Conservation (phyloP, 768 basidiomycete species). For the Lanmaoa rubissima region DNA sequence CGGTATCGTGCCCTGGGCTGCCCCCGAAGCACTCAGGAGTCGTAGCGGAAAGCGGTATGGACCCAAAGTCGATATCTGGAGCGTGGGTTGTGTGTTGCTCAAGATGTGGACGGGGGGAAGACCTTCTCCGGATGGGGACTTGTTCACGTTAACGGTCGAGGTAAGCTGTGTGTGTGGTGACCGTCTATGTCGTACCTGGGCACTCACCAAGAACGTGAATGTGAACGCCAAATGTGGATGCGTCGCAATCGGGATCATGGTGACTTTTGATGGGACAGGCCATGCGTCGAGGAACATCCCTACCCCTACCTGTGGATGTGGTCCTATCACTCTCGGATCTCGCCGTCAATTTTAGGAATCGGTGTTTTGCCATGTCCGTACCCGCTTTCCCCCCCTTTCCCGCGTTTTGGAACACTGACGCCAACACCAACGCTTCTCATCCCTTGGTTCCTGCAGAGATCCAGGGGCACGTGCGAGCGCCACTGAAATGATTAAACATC, state of each 20-base stretch:
- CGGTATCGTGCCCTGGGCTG: slow-evolving; percentile 98
- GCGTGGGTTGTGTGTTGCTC: slow-evolving; percentile 88
- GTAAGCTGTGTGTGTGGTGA: slow-evolving; percentile 38
- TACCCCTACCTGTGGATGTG: slow-evolving; percentile 80
- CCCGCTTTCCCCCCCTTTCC: not conserved
- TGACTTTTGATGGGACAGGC: slow-evolving; percentile 37
- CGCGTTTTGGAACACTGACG: not conserved
- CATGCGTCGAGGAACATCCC: slow-evolving; percentile 72
- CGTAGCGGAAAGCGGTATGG: slow-evolving; percentile 78
- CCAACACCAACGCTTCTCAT: not conserved
- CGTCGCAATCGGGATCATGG: not conserved
- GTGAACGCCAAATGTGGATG: not conserved
- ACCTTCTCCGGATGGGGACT: slow-evolving; percentile 84
- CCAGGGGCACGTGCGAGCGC: slow-evolving; percentile 79
- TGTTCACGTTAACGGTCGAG: slow-evolving; percentile 86
- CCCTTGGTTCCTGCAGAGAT: slow-evolving; percentile 44
- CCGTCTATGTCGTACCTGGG: not conserved
- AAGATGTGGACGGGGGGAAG: slow-evolving; percentile 94
- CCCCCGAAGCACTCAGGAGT: slow-evolving; percentile 83
- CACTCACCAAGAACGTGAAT: not conserved
- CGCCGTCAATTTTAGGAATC: slow-evolving; percentile 78
- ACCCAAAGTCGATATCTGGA: slow-evolving; percentile 96
- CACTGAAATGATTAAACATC: slow-evolving; percentile 69
- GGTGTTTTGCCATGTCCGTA: slow-evolving; percentile 77
- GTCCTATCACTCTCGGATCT: slow-evolving; percentile 65